phyloP scores from a whole-genome alignment of 805 yeast genomes.

The Lachancea lanzarotensis region DNA sequence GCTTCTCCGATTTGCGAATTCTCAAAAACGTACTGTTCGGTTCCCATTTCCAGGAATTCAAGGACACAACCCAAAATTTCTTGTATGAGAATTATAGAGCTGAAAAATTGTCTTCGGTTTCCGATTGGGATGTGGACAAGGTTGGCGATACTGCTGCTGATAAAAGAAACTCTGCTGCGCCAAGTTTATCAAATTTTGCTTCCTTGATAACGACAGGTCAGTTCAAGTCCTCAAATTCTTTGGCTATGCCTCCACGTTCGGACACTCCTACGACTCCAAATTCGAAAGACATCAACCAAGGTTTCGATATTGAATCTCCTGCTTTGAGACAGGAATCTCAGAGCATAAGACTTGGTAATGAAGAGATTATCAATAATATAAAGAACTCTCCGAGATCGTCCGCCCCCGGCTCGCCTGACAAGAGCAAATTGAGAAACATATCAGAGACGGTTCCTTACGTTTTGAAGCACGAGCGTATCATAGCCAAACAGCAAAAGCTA shows the following conservation, averaged over 20 bases:
- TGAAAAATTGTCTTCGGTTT: slow-evolving; percentile 59
- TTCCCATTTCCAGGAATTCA: slow-evolving; percentile 74
- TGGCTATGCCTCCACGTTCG: slow-evolving; percentile 18
- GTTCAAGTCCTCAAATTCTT: slow-evolving; percentile 28
- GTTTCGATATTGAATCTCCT: slow-evolving; percentile 23
- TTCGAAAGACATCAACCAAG: slow-evolving; percentile 2
- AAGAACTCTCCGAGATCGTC: slow-evolving; percentile 31
- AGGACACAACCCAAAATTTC: slow-evolving; percentile 71
- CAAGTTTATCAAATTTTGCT: slow-evolving; percentile 33
- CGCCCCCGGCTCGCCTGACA: slow-evolving; percentile 35
- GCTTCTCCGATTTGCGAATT: slow-evolving; percentile 46
- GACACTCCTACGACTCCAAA: slow-evolving; percentile 24
- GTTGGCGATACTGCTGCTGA: slow-evolving; percentile 8
- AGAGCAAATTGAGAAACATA: slow-evolving; percentile 64
- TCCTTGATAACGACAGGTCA: slow-evolving; percentile 32
- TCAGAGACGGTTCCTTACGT: slow-evolving; percentile 85
- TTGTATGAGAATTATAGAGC: slow-evolving; percentile 76
- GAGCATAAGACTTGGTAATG: slow-evolving; percentile 34
- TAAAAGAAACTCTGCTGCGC: slow-evolving; percentile 29
- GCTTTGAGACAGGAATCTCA: slow-evolving; percentile 35
- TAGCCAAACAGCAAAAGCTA: slow-evolving; percentile 68
- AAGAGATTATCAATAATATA: slow-evolving; percentile 33
- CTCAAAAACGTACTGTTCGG: slow-evolving; percentile 70
- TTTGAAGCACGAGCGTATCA: slow-evolving; percentile 65
- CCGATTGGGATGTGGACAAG: slow-evolving; percentile 25